Percentiles rank a stretch among this genome's conserved stretches.
phyloP scores from a whole-genome alignment of 331 rosid genomes.

The Cucumis variabilis region DNA sequence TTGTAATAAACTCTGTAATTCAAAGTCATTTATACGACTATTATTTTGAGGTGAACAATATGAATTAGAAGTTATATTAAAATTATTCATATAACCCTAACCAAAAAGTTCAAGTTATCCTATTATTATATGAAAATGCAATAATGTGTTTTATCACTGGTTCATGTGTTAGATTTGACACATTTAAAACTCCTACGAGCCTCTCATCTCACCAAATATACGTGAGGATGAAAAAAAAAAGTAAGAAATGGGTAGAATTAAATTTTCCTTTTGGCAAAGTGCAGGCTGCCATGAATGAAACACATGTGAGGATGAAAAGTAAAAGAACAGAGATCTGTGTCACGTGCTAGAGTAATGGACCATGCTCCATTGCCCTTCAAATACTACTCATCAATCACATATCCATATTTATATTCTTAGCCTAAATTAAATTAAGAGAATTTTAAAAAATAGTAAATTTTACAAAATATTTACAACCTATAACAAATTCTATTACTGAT shows the following conservation, averaged over 20 bases:
- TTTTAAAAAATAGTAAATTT: too few species aligned
- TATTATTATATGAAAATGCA: neutral
- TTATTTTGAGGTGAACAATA: too few species aligned
- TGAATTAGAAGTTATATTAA: too few species aligned
- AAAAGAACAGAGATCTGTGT: neutral
- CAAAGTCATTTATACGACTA: too few species aligned
- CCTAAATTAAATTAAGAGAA: neutral
- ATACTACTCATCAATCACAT: neutral
- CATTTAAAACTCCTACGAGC: neutral
- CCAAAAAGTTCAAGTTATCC: neutral
- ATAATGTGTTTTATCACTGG: neutral
- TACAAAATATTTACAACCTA: too few species aligned
- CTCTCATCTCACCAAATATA: neutral
- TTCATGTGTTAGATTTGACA: neutral
- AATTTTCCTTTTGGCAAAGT: neutral
- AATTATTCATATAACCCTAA: neutral
- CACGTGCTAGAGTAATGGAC: neutral
- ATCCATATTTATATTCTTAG: neutral
- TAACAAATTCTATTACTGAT: too few species aligned
- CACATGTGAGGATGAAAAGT: neutral
- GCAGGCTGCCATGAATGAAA: constrained; percentile 23
- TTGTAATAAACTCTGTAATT: too few species aligned
- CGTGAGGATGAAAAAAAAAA: too few species aligned
- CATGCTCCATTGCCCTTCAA: neutral
- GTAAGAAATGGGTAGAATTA: neutral